Conservation (phyloP, 1,284 basidiomycete species). For the Thecaphora thlaspeos region DNA sequence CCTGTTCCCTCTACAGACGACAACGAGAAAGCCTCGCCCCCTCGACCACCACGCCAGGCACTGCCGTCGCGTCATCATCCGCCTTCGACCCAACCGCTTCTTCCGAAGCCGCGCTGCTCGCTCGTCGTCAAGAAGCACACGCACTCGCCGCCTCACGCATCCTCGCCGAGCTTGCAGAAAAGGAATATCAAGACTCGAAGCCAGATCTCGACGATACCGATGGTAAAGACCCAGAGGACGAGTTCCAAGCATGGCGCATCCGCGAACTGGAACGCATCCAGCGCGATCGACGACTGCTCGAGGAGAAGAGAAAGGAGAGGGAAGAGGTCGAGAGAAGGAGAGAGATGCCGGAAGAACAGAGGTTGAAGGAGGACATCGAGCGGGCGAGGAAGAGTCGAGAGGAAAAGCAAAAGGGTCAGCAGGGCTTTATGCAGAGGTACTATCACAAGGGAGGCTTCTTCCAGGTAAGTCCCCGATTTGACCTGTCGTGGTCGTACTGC, state of each 20-base stretch:
- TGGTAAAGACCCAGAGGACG: conserved; percentile 80
- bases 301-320: conserved; percentile 74
- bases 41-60: conserved; percentile 8
- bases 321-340: conserved; percentile 86
- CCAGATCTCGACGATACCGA: conserved; percentile 94
- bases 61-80: background rate
- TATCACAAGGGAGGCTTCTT: conserved; percentile 99
- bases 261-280: conserved; percentile 88
- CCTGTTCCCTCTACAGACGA: no score
- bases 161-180: conserved; percentile 77
- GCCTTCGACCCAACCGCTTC: conserved; percentile 56
- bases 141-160: conserved; percentile 85
- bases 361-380: conserved; percentile 81
- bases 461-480: conserved; percentile 65
- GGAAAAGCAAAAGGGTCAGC: conserved; percentile 78
- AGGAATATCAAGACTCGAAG: conserved; percentile 74
- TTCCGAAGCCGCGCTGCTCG: conserved; percentile 70
- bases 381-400: conserved; percentile 75
- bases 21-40: conserved; percentile 61
- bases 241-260: conserved; percentile 94
- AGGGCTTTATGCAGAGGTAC: conserved; percentile 94
- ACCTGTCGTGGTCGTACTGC: no score
- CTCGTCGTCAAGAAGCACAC: conserved; percentile 75
- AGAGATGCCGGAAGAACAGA: conserved; percentile 85
- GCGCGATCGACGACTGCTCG: conserved; percentile 80